Evolutionary conservation across 2,329 filamentous ascomycete genomes (phyloP), one percentile per base, ranked within the genome.

Genomic region (Aspergillus ochraceus): DNA sequence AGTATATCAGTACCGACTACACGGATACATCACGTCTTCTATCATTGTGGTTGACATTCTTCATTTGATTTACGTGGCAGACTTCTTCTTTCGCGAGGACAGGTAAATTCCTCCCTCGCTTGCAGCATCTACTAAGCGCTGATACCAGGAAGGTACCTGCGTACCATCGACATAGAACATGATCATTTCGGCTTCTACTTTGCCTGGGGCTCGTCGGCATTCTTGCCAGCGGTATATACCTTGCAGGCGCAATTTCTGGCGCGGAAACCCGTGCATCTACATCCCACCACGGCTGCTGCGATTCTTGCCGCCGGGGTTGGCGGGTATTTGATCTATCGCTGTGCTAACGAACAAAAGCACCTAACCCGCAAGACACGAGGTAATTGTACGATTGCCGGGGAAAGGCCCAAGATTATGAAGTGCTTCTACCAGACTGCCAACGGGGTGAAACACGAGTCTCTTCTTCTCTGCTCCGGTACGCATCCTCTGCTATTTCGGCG

Each of bases 31-130:
- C 17, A 42, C 52, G 2, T 42, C 50, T 19, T 59, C 59, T 3
- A 55, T 61, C 1, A 4, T 83, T 1, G 70, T 82, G 9, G 74
- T 80, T 9, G 76, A 76, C 6, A 69, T 79, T 62, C 70, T 83
- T 1, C 81, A 83, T 59, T 66, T 69, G 0, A 64, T 81, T 8
- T 82, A 83, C 54, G 76, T 81, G 8, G 62, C 81, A 0, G 80
- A 83, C 51, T 82, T 83, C 58, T 83, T 83, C 53, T 68, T 78
- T 52, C 81, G 82, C 8, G 81, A 82, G 62, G 74, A 77, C 12
- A 83, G 80, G 80, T 69, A 82, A 51, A 19, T 24, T 8, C 20
- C 9, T 22, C 14, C 17, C 20, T 19, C 26, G 17, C 14, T 4
- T 39, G 14, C 5, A 1, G 12, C 1, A 17, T 30, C 14, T 17